A percentile compares a stretch with the other conserved stretches of the same genome.
phyloP scores from a whole-genome alignment of 495 filamentous ascomycete species.

The Penicillium argentinense region DNA sequence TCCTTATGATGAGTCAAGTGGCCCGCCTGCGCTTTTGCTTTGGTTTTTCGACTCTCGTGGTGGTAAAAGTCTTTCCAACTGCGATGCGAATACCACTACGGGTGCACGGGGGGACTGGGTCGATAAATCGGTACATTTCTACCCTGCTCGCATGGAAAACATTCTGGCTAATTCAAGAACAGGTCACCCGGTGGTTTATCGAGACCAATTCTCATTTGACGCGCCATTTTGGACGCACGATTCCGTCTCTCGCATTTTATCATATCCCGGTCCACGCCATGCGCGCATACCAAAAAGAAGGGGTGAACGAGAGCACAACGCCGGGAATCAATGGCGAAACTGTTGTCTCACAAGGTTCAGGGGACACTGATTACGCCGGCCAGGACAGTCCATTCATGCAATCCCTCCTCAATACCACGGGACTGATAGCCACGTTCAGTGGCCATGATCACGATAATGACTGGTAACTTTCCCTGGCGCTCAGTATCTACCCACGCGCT shows the following conservation, averaged over 20 bases:
- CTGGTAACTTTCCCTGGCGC: slow-evolving; percentile 45
- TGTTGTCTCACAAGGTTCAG: slow-evolving; percentile 25
- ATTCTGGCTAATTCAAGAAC: background rate
- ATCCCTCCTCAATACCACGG: slow-evolving; percentile 54
- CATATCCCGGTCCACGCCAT: slow-evolving; percentile 68
- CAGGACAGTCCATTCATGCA: slow-evolving; percentile 67
- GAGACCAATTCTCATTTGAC: slow-evolving; percentile 45
- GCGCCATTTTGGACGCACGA: slow-evolving; percentile 33
- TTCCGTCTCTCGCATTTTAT: slow-evolving; percentile 70
- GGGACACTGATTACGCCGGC: slow-evolving; percentile 33
- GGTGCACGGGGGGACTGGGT: slow-evolving; percentile 39
- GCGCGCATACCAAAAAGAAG: slow-evolving; percentile 48
- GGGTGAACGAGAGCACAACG: slow-evolving; percentile 37
- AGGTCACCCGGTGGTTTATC: slow-evolving; percentile 63
- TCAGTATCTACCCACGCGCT: background rate
- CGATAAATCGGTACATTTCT: slow-evolving; percentile 22
- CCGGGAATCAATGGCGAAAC: slow-evolving; percentile 68
- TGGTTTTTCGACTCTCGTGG: slow-evolving; percentile 79
- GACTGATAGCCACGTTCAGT: slow-evolving; percentile 61
- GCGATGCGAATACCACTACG: slow-evolving; percentile 29
- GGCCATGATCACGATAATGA: slow-evolving; percentile 73
- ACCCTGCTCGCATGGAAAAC: background rate
- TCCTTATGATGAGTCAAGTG: slow-evolving; percentile 8
- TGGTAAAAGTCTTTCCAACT: slow-evolving; percentile 52
- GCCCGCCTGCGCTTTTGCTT: slow-evolving; percentile 52